phyloP scores from a whole-genome alignment of 345 rosid species.

The Pistacia atlantica region DNA sequence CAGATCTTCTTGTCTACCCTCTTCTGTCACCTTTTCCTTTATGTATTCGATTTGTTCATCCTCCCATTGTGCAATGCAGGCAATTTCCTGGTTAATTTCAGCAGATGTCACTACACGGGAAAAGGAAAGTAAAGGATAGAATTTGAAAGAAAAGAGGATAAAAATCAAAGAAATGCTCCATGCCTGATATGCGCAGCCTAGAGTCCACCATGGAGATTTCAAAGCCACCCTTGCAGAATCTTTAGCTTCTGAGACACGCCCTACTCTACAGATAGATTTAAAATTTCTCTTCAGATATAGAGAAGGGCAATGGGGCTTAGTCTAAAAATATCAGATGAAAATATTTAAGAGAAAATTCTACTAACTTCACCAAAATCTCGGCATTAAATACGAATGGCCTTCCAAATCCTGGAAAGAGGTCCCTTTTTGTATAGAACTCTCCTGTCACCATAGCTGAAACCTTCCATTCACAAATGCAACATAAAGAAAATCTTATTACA shows the following conservation, averaged over 20 bases:
- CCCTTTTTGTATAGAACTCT: slow-evolving; percentile 79
- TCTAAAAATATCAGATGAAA: slow-evolving; percentile 1
- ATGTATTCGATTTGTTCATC: slow-evolving; percentile 88
- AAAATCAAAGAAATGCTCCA: slow-evolving; percentile 12
- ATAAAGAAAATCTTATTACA: slow-evolving; percentile 2
- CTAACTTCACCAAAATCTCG: slow-evolving; percentile 65
- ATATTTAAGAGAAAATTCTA: slow-evolving; percentile 16
- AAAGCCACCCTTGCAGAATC: slow-evolving; percentile 87
- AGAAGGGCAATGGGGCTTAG: neutral
- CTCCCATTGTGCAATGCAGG: slow-evolving; percentile 82
- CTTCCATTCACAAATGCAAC: slow-evolving; percentile 38
- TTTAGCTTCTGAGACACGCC: slow-evolving; percentile 75
- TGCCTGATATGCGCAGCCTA: slow-evolving; percentile 80
- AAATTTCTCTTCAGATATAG: slow-evolving; percentile 16
- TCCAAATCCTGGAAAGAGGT: slow-evolving; percentile 89
- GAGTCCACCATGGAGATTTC: slow-evolving; percentile 93
- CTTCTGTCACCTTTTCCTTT: slow-evolving; percentile 75
- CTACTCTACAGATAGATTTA: slow-evolving; percentile 50
- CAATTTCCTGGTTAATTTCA: slow-evolving; percentile 55
- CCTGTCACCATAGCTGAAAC: slow-evolving; percentile 89
- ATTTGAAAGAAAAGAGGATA: neutral
- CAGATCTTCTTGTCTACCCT: slow-evolving; percentile 75
- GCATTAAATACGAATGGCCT: slow-evolving; percentile 87
- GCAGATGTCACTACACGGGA: slow-evolving; percentile 3
- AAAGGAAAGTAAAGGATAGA: slow-evolving; percentile 8